Percentiles rank a stretch among this genome's conserved stretches.
Evolutionary conservation across 768 basidiomycete species (phyloP).

Genomic region (Neoboletus brunneissimus): DNA sequence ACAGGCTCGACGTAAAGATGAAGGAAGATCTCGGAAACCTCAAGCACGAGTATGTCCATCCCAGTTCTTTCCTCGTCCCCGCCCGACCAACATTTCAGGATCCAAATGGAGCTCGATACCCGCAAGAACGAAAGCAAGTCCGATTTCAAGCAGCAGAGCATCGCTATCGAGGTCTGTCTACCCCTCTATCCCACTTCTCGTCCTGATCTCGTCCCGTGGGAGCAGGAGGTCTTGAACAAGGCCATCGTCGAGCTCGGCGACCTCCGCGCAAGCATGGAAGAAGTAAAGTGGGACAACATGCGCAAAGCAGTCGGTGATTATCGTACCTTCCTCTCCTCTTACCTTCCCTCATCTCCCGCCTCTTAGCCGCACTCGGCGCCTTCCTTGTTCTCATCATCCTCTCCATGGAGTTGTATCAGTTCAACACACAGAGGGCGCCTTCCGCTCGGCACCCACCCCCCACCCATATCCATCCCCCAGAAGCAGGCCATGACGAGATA

Average conservation of each 20-base stretch:
- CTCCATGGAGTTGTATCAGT: constrained; percentile 59
- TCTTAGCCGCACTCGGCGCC: constrained; percentile 55
- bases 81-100: constrained; percentile 44
- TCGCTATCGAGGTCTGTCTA: constrained; percentile 69
- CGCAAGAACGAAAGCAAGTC: constrained; percentile 87
- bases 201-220: not conserved
- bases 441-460: not conserved
- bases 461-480: not conserved
- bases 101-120: constrained; percentile 95
- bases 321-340: not conserved
- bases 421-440: constrained; percentile 38
- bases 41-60: constrained; percentile 80
- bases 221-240: constrained; percentile 72
- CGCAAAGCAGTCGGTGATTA: constrained; percentile 72
- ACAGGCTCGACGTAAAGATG: constrained; percentile 83
- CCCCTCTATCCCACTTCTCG: not conserved
- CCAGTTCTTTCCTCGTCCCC: not conserved
- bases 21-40: constrained; percentile 87
- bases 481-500: constrained; percentile 8
- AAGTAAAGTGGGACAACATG: constrained; percentile 88
- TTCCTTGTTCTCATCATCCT: constrained; percentile 71
- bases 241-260: constrained; percentile 73
- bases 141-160: constrained; percentile 81
- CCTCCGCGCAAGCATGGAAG: constrained; percentile 76
- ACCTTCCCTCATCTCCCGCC: not conserved